Percentiles rank a stretch among this genome's conserved stretches.
These are phyloP conservation scores for Hondaea fermentalgiana DNA, from an alignment of 108 stramenopile species.

Conservation along the genomic window DNA sequence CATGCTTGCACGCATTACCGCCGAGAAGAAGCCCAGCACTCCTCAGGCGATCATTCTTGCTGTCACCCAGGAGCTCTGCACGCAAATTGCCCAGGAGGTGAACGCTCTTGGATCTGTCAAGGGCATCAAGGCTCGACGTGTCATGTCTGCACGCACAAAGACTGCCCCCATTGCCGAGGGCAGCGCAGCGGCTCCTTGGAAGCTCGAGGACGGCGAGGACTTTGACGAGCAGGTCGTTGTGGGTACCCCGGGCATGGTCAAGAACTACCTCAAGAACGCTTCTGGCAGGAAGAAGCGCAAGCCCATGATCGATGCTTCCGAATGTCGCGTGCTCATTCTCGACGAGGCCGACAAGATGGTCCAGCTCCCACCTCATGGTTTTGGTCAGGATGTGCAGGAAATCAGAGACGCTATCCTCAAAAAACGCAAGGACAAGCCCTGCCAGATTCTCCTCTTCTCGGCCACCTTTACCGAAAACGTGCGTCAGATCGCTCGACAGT, in stretches of 20 bases:
- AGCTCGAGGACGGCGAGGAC: not conserved
- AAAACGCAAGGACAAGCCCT: not conserved
- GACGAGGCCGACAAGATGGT: slow-evolving; percentile 30
- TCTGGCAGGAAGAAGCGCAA: slow-evolving; percentile 1
- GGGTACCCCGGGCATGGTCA: not conserved
- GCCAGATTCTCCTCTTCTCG: slow-evolving; percentile 8
- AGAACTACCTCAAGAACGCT: slow-evolving; percentile 13
- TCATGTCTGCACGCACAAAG: not conserved
- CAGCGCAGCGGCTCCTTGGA: not conserved
- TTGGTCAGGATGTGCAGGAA: not conserved
- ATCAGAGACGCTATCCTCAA: not conserved
- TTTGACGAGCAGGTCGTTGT: slow-evolving; percentile 17
- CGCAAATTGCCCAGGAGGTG: slow-evolving; percentile 14
- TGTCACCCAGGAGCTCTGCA: slow-evolving; percentile 18
- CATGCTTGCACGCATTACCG: not conserved
- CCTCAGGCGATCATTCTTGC: slow-evolving; percentile 1
- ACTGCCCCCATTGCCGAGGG: not conserved
- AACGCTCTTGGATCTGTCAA: not conserved
- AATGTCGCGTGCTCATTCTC: not conserved
- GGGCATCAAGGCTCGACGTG: not conserved
- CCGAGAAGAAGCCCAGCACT: not conserved
- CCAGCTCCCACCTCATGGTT: not conserved
- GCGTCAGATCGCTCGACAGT: not conserved
- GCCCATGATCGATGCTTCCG: slow-evolving; percentile 1
- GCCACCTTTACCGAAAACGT: slow-evolving; percentile 7